These are phyloP conservation scores for Colletotrichum higginsianum DNA, from an alignment of 2,329 filamentous ascomycete species.

Conservation along the genomic window DNA sequence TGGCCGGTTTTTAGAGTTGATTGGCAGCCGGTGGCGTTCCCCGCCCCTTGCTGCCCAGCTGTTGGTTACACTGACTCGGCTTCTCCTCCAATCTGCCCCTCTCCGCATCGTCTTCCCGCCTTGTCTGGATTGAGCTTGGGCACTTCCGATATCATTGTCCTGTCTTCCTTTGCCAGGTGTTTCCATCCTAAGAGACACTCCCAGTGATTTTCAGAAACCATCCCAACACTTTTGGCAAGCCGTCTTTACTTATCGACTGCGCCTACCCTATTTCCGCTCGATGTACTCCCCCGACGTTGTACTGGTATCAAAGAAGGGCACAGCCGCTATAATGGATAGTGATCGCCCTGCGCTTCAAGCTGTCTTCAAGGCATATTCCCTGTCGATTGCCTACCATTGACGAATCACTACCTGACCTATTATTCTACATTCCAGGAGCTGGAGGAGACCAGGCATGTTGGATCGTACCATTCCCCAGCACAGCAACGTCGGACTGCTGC, in stretches of 20 bases:
- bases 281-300: conserved; percentile 5
- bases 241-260: neutral
- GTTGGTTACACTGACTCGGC: conserved; percentile 10
- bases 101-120: conserved; percentile 4
- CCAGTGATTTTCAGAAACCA: neutral
- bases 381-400: conserved; percentile 6
- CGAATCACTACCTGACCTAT: conserved; percentile 10
- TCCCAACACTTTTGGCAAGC: neutral
- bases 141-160: neutral
- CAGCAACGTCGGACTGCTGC: conserved; percentile 5
- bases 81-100: conserved; percentile 20
- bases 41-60: conserved; percentile 28
- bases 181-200: neutral
- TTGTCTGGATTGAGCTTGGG: conserved; percentile 2
- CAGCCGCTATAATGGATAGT: conserved; percentile 7
- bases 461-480: conserved; percentile 22
- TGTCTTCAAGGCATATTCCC: conserved; percentile 26
- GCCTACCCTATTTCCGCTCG: neutral
- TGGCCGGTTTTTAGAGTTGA: conserved; percentile 24
- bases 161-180: neutral
- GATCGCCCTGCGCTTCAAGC: conserved; percentile 5
- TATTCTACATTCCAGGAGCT: conserved; percentile 6
- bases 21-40: conserved; percentile 16
- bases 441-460: conserved; percentile 6
- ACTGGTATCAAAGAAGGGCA: conserved; percentile 7